phyloP scores from a whole-genome alignment of 2,329 filamentous ascomycete species.

The Ascocoryne sarcoides region DNA sequence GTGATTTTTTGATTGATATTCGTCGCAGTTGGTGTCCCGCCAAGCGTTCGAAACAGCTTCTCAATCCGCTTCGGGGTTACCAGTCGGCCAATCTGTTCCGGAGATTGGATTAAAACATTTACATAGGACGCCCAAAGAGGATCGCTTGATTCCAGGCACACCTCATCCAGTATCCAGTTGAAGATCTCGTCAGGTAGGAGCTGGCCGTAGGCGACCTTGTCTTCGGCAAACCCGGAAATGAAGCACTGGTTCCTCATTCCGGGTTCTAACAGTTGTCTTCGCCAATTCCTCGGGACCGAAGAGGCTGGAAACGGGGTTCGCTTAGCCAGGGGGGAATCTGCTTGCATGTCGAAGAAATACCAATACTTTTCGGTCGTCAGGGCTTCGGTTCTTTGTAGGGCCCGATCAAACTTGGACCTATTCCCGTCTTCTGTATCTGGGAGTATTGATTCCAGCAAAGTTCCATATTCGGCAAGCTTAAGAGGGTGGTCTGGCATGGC shows the following conservation, averaged over 20 bases:
- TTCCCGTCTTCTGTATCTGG: constrained; percentile 35
- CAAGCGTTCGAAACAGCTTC: constrained; percentile 48
- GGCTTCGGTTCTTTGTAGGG: constrained; percentile 53
- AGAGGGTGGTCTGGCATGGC: constrained; percentile 13
- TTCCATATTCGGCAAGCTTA: constrained; percentile 16
- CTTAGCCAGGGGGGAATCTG: constrained; percentile 6
- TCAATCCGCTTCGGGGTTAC: constrained; percentile 39
- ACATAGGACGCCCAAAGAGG: constrained; percentile 53
- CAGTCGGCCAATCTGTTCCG: constrained; percentile 36
- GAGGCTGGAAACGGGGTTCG: constrained; percentile 20
- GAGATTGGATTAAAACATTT: constrained; percentile 39
- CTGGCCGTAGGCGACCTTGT: constrained; percentile 37
- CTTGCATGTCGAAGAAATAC: constrained; percentile 43
- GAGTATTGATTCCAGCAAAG: constrained; percentile 34
- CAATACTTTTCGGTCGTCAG: constrained; percentile 43
- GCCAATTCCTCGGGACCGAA: constrained; percentile 16
- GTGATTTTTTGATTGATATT: constrained; percentile 19
- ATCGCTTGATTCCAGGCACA: constrained; percentile 45
- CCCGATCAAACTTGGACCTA: constrained; percentile 40
- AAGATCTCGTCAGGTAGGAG: constrained; percentile 55
- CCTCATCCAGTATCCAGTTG: constrained; percentile 55
- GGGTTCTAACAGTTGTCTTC: constrained; percentile 34
- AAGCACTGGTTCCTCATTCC: constrained; percentile 49
- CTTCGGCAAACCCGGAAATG: constrained; percentile 51
- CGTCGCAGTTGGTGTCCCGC: constrained; percentile 42